Conservation (phyloP, 371 early-diverging fungal species). For the Chytridiales sp. region DNA sequence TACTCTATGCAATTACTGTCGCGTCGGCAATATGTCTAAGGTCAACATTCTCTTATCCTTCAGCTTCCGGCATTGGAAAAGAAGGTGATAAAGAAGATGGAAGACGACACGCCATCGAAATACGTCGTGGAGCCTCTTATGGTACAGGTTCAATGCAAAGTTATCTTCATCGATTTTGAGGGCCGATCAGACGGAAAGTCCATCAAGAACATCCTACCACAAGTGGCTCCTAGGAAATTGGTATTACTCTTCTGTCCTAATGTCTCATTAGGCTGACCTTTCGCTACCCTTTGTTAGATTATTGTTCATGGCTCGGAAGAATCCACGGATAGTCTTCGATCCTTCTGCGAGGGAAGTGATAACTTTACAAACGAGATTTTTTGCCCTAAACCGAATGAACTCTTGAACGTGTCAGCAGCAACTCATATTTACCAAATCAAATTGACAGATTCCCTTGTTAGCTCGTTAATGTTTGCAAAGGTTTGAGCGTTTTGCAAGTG, state of each 20-base stretch:
- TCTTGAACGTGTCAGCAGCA: slow-evolving; percentile 84
- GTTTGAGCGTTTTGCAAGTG: slow-evolving; percentile 42
- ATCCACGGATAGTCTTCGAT: slow-evolving; percentile 63
- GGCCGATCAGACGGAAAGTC: slow-evolving; percentile 87
- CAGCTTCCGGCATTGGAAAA: slow-evolving; percentile 28
- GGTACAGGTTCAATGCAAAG: slow-evolving; percentile 66
- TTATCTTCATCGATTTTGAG: slow-evolving; percentile 86
- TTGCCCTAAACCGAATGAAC: slow-evolving; percentile 75
- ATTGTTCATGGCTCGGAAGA: slow-evolving; percentile 76
- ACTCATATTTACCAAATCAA: slow-evolving; percentile 74
- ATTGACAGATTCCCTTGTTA: slow-evolving; percentile 84
- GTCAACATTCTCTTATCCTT: no score
- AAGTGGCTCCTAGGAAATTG: slow-evolving; percentile 80
- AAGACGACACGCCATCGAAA: slow-evolving; percentile 67
- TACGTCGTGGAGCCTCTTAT: slow-evolving; percentile 58
- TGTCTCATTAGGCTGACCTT: neutral
- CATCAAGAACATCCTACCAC: slow-evolving; percentile 80
- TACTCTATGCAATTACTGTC: neutral
- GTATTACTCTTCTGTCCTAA: slow-evolving; percentile 43
- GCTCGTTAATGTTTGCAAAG: slow-evolving; percentile 70
- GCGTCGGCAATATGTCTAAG: neutral
- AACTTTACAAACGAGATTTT: slow-evolving; percentile 80
- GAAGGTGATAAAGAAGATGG: slow-evolving; percentile 9
- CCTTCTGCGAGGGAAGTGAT: slow-evolving; percentile 57
- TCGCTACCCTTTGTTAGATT: slow-evolving; percentile 53